A percentile compares a stretch with the other conserved stretches of the same genome.
These are phyloP conservation scores for Zygoascus flipseniorum DNA, from an alignment of 805 yeast genomes.

Conservation along the genomic window DNA sequence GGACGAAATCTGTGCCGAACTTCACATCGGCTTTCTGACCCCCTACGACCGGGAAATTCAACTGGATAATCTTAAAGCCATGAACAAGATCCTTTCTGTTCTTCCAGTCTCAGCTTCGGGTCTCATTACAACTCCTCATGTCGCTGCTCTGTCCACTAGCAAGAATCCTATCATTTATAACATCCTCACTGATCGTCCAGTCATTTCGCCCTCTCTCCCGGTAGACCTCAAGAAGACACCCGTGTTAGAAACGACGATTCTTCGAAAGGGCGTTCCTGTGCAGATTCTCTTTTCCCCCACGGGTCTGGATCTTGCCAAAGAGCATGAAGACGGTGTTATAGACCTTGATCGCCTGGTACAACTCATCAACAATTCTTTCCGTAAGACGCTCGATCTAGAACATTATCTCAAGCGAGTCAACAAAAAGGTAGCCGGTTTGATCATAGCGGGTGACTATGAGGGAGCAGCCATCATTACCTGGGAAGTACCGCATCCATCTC, in stretches of 20 bases:
- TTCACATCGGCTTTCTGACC: slow-evolving; percentile 47
- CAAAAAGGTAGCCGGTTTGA: slow-evolving; percentile 59
- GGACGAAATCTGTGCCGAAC: slow-evolving; percentile 53
- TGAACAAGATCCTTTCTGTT: slow-evolving; percentile 46
- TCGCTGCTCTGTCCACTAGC: slow-evolving; percentile 47
- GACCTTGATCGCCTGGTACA: slow-evolving; percentile 49
- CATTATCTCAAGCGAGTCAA: slow-evolving; percentile 62
- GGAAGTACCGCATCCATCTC: slow-evolving; percentile 40
- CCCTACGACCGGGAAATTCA: slow-evolving; percentile 45
- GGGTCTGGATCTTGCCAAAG: slow-evolving; percentile 36
- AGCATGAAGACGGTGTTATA: slow-evolving; percentile 34
- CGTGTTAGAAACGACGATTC: slow-evolving; percentile 62
- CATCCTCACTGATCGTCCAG: slow-evolving; percentile 82
- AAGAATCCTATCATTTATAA: slow-evolving; percentile 86
- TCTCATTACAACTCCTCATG: slow-evolving; percentile 72
- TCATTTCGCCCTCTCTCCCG: slow-evolving; percentile 86
- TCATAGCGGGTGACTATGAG: slow-evolving; percentile 89
- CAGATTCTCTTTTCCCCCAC: slow-evolving; percentile 29
- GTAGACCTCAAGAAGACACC: slow-evolving; percentile 51
- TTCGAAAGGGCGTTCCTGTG: slow-evolving; percentile 68
- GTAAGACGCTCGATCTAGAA: slow-evolving; percentile 52
- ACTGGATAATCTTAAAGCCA: slow-evolving; percentile 53
- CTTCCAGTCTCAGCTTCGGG: slow-evolving; percentile 64
- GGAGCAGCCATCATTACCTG: slow-evolving; percentile 91
- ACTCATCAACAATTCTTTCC: slow-evolving; percentile 74